Base-by-base conservation (phyloP, 2,329 filamentous ascomycete species). In the Ophiocordyceps robertsii region DNA sequence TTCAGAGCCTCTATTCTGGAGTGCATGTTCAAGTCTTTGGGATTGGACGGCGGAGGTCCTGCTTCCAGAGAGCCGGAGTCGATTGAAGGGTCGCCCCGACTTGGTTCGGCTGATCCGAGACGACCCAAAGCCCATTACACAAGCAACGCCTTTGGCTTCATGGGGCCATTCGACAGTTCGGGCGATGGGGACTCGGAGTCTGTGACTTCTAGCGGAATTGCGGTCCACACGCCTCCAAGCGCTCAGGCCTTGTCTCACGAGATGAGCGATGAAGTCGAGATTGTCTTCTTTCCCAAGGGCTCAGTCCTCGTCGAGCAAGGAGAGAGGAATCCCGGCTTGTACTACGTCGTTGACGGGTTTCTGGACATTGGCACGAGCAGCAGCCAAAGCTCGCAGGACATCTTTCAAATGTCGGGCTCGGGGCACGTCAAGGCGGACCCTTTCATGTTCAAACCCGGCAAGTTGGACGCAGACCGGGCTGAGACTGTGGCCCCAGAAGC, bases 341-440 rank as follows among this genome's bases (percentile, higher is more conserved):
- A 98, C 64, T 98, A 98, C 61, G 90, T 98, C 3, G 84, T 98
- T 40, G 92, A 98, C 58, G 92, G 92, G 0, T 98, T 98, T 53
- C 67, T 98, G 31, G 92, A 98, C 54, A 89, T 96, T 37, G 88
- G 87, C 47, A 82, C 93, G n/a, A 80, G 85, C 6, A 53, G 47
- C 13, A 53, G 53, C 3, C 56, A 56, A 19, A 51, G 53, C n/a
- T 46, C 55, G 6, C 60, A 58, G 27, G 60, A 59, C 33, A 56
- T 63, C 6, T 44, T 63, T 6, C 53, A 60, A 16, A 49, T 55
- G 6, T 50, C 56, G 6, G 52, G 50, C 6, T 46, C 53, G 12
- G 51, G 50, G 4, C 46, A 52, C 17, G 49, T 54, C 11, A 46
- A 48, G 9, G 40, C 45, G 16, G 49, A 47, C 17, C 44, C 47